phyloP scores from a whole-genome alignment of 108 stramenopile species.

The Nitzschia palea region DNA sequence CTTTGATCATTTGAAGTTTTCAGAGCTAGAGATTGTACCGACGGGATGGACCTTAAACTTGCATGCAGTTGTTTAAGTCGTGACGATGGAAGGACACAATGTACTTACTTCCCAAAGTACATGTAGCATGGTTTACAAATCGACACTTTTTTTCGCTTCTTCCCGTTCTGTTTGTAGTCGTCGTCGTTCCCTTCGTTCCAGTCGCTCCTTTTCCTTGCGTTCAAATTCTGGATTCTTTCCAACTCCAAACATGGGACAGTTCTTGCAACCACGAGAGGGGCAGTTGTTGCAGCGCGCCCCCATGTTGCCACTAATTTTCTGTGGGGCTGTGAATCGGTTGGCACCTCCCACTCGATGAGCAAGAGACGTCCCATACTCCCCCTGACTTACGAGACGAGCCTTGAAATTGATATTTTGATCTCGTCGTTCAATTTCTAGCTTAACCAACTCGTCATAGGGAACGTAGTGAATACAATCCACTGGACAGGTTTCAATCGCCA shows the following conservation, averaged over 20 bases:
- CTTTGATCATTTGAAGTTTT: no score
- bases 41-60: no score
- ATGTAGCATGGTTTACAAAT: slow-evolving; percentile 68
- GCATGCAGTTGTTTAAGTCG: no score
- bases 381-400: slow-evolving; percentile 78
- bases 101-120: no score
- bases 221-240: slow-evolving; percentile 88
- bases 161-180: slow-evolving; percentile 76
- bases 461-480: slow-evolving; percentile 95
- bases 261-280: slow-evolving; percentile 47
- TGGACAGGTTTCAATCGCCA: slow-evolving; percentile 91
- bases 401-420: slow-evolving; percentile 89
- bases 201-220: slow-evolving; percentile 62
- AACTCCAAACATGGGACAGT: slow-evolving; percentile 82
- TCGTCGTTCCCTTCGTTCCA: slow-evolving; percentile 49
- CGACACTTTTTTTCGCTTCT: slow-evolving; percentile 88
- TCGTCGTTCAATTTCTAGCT: slow-evolving; percentile 81
- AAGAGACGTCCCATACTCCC: slow-evolving; percentile 43
- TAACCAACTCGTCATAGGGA: slow-evolving; percentile 77
- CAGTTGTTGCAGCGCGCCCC: slow-evolving; percentile 83
- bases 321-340: slow-evolving; percentile 60
- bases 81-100: no score
- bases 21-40: no score
- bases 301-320: slow-evolving; percentile 74
- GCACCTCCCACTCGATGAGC: slow-evolving; percentile 54